A percentile compares a stretch with the other conserved stretches of the same genome.
Evolutionary conservation across 2,329 filamentous ascomycete genomes (phyloP).

Genomic region (Colletotrichum sojae): DNA sequence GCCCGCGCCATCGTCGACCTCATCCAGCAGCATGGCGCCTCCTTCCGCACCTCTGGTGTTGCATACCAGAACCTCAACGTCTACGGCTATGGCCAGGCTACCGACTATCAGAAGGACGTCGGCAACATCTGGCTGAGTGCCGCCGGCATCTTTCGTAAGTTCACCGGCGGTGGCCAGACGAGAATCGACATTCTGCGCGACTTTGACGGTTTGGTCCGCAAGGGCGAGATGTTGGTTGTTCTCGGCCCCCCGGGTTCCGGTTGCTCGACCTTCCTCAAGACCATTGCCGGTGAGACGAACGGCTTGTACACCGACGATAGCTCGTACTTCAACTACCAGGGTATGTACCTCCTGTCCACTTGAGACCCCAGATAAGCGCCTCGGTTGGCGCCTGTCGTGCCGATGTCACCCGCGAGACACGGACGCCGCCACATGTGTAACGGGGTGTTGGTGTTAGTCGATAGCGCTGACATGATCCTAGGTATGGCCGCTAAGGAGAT

Average conservation of each 20-base stretch:
- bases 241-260: conserved; percentile 80
- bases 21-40: conserved; percentile 65
- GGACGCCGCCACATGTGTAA: conserved; percentile 10
- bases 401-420: not conserved
- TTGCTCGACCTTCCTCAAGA: conserved; percentile 89
- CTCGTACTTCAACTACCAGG: conserved; percentile 87
- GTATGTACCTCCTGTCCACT: conserved; percentile 52
- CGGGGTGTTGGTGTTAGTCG: not conserved
- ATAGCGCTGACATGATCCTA: conserved; percentile 43
- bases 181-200: conserved; percentile 78
- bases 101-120: conserved; percentile 80
- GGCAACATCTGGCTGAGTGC: conserved; percentile 71
- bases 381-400: not conserved
- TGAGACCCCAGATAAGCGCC: not conserved
- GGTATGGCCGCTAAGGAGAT: conserved; percentile 80
- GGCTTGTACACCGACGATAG: conserved; percentile 80
- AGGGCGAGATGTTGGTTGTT: conserved; percentile 83
- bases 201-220: conserved; percentile 77
- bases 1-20: conserved; percentile 71
- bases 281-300: conserved; percentile 85
- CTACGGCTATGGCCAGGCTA: conserved; percentile 76
- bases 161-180: conserved; percentile 67
- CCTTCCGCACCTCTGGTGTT: conserved; percentile 74
- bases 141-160: conserved; percentile 58
- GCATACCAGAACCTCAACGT: conserved; percentile 78